Evolutionary conservation across 2,329 filamentous ascomycete species (phyloP), one percentile per base, ranked within the genome.

Genomic region (Hortaea werneckii): DNA sequence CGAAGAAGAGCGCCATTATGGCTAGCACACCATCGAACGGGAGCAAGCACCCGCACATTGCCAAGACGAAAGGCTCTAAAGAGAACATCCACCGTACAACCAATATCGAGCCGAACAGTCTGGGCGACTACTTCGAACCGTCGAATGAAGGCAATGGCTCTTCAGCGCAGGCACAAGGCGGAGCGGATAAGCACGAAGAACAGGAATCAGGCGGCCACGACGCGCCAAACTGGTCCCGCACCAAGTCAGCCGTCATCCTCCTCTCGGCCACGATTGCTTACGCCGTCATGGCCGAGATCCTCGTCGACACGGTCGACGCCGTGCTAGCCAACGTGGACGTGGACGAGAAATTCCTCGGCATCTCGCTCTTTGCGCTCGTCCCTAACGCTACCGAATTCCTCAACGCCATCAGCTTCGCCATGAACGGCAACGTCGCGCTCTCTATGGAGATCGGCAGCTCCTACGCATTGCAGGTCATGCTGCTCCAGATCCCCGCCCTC

Each of bases 381-480:
- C 92, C 92, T 9, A 98, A 98, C 69, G 96, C 92, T 1, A 98
- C 92, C 1, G 92, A 98, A 63, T 98, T 98, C 63, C 66, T 98
- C 82, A 98, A 98, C 67, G 92, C 90, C 63, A 98, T 98, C 49
- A 95, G 89, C 0, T 98, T 98, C 64, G 92, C 92, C 44, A 98
- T 98, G 90, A 96, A 98, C 61, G 92, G 92, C 49, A 98, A 98
- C 66, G 96, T 98, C 65, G 92, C 92, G 0, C 72, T 98, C 12
- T 95, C 88, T 32, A 98, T 98, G 92, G 92, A 98, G 63, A 98
- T 98, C 56, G 92, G 92, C 55, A 95, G 89, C 0, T 90, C 90
- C 2, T 98, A 98, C 62, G 92, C 92, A 1, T 74, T 98, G 38
- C 92, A 98, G 67, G 92, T 98, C 42, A 95, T 90, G 62, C 75